Conservation (phyloP, 805 yeast genomes). For the Hanseniaspora clermontiae region DNA sequence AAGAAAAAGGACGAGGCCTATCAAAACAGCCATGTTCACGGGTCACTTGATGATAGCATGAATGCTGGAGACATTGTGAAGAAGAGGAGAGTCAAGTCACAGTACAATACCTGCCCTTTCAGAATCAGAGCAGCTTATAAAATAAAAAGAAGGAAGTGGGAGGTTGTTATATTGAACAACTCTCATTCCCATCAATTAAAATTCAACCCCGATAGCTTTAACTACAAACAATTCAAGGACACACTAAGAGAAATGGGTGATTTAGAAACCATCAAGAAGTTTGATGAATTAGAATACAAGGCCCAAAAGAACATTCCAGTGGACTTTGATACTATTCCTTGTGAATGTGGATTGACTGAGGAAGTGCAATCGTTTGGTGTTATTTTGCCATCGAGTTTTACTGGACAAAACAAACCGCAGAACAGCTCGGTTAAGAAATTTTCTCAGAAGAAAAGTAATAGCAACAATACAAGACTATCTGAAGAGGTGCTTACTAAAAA, state of each 20-base stretch:
- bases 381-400: conserved; percentile 23
- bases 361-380: conserved; percentile 28
- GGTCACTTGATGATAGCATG: neutral
- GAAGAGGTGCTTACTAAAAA: neutral
- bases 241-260: conserved; percentile 22
- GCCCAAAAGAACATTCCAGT: conserved; percentile 25
- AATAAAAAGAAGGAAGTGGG: conserved; percentile 41
- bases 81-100: conserved; percentile 24
- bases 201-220: conserved; percentile 27
- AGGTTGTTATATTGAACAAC: conserved; percentile 47
- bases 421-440: conserved; percentile 2
- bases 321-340: conserved; percentile 24
- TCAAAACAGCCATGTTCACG: conserved; percentile 11
- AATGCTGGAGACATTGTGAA: neutral
- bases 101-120: conserved; percentile 44
- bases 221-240: conserved; percentile 27
- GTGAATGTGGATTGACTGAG: conserved; percentile 30
- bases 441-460: conserved; percentile 2
- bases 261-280: conserved; percentile 26
- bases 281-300: conserved; percentile 29
- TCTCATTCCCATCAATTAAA: conserved; percentile 43
- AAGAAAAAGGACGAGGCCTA: conserved; percentile 16
- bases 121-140: conserved; percentile 53
- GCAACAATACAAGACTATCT: neutral
- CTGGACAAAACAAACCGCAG: conserved; percentile 10